A percentile compares a stretch with the other conserved stretches of the same genome.
Conservation (phyloP, 2,329 filamentous ascomycete species). For the Cercospora sp. region DNA sequence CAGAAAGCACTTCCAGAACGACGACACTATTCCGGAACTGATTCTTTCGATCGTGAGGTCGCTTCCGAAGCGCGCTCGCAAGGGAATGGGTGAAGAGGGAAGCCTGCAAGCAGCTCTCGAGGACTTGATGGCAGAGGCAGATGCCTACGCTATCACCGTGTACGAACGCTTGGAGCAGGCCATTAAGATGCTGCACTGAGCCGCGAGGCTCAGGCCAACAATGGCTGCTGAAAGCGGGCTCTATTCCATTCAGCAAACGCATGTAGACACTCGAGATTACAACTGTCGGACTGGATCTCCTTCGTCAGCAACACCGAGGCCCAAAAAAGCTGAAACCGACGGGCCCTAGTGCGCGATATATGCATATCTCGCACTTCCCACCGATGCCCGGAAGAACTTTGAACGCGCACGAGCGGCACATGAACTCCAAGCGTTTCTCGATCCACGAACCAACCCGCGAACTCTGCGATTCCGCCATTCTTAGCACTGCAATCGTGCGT, state of each 20-base stretch:
- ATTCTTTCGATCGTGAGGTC: background rate
- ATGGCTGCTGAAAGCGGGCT: no score
- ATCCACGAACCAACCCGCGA: background rate
- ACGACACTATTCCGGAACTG: background rate
- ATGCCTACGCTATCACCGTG: background rate
- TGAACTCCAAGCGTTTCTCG: background rate
- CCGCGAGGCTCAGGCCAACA: no score
- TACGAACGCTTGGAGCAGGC: background rate
- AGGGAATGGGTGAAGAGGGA: background rate
- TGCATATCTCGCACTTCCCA: constrained; percentile 8
- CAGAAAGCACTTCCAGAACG: background rate
- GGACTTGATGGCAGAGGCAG: background rate
- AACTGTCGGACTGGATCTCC: background rate
- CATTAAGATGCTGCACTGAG: background rate
- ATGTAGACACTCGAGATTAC: background rate
- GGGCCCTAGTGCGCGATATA: background rate
- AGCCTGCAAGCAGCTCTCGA: background rate
- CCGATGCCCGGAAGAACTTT: constrained; percentile 5
- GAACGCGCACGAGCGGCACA: constrained; percentile 1
- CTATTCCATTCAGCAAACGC: background rate
- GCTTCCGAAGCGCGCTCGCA: background rate
- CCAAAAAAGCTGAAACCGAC: background rate
- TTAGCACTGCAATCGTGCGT: background rate
- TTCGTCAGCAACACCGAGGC: background rate
- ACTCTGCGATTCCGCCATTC: background rate